phyloP scores from a whole-genome alignment of 1,139 yeast genomes.

The Taphrina communis region DNA sequence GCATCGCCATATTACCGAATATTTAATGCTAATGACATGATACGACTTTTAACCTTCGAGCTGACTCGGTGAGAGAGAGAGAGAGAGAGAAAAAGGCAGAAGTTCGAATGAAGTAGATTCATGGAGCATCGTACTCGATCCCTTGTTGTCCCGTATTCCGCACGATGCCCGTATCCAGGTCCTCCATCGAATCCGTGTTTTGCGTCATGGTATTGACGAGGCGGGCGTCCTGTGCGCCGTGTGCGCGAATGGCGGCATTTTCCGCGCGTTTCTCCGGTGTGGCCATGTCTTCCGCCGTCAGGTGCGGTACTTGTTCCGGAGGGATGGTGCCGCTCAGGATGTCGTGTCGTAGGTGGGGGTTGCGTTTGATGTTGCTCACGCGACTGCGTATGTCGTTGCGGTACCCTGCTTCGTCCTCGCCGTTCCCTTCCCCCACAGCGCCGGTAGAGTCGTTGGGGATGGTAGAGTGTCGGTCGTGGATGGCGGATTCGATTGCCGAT shows the following conservation, averaged over 20 bases:
- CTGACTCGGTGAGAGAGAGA: too few species aligned
- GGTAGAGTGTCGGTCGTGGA: conserved; percentile 1
- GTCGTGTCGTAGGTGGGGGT: conserved; percentile 9
- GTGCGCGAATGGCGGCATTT: conserved; percentile 30
- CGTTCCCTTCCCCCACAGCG: neutral
- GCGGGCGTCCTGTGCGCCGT: conserved; percentile 5
- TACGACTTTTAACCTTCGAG: too few species aligned
- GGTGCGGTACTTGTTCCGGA: neutral
- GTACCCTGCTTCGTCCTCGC: conserved; percentile 18
- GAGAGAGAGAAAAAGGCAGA: too few species aligned
- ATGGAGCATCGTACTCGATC: conserved; percentile 39
- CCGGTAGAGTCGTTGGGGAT: too few species aligned
- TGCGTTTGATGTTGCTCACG: conserved; percentile 25
- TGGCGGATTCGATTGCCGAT: conserved; percentile 15
- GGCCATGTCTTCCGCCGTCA: conserved; percentile 32
- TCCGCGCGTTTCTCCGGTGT: conserved; percentile 30
- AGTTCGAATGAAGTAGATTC: neutral
- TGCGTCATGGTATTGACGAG: conserved; percentile 22
- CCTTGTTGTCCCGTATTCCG: conserved; percentile 39
- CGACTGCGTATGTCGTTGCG: conserved; percentile 28
- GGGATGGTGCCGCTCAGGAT: conserved; percentile 6
- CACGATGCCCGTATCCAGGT: conserved; percentile 26
- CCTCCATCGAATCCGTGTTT: neutral
- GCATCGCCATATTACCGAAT: neutral
- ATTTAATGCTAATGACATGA: neutral